Base-by-base conservation (phyloP, 1,284 basidiomycete species). In the Lentinus polychrous region DNA sequence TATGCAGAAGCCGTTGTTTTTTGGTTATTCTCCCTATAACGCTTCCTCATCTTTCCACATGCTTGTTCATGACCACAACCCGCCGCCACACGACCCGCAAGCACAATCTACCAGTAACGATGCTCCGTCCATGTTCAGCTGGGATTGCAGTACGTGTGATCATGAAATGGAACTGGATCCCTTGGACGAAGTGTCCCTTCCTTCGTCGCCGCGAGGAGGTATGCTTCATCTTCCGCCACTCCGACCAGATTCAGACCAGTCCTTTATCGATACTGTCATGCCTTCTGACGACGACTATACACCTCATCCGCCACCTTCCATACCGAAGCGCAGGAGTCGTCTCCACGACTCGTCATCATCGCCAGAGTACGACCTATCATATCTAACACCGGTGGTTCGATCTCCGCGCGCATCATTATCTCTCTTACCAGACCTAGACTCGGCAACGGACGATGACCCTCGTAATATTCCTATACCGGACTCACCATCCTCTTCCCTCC, bases 401-500 rank as follows among this genome's bases (percentile, higher is more conserved):
- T 51, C 43, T 5, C 47, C 47, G 6, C 47, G 34, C n/a, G 11
- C 38, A 32, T 27, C 3, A 34, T 41, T 42, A 33, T 31, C 39
- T 42, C 35, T 37, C 15, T 38, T 50, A 8, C 50, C 50, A 23
- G 46, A 48, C 31, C 20, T 51, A 27, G 27, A 27, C 27, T 27
- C 27, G 11, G 45, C 43, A 7, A 47, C 43, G 45, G 50, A 45
- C 32, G 46, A 51, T 45, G 37, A 52, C 27, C 27, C 27, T 27
- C 27, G 27, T 27, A 27, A 27, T 27, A 27, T 27, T 27, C 27
- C 27, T 27, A 27, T 27, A 22, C 32, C 45, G 10, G 49, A 48
- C 3, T 54, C 53, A 17, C 50, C 52, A 10, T 50, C 39, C 18
- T 52, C 50, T 8, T 48, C 53, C n/a, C 53, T 50, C 27, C 44